Evolutionary conservation across 257 asterid species (phyloP).

Genomic region (Knoxia roxburghii): DNA sequence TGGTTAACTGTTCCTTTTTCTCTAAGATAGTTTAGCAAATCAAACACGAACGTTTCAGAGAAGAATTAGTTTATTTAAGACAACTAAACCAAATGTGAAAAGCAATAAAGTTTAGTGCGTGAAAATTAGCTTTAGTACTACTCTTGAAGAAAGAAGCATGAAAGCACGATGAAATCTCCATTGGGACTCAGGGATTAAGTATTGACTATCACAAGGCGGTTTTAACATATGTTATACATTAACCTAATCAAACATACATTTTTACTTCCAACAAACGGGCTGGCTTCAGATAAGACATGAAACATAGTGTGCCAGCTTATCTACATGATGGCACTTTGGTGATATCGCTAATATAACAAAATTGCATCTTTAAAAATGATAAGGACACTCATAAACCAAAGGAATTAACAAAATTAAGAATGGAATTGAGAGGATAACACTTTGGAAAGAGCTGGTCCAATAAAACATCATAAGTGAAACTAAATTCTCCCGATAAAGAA

Average conservation of each 20-base stretch:
- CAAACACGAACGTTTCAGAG: constrained; percentile 9
- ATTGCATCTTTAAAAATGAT: neutral
- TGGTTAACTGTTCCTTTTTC: constrained; percentile 50
- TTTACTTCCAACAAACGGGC: neutral
- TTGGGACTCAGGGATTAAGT: neutral
- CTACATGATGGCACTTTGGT: neutral
- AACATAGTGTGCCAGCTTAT: neutral
- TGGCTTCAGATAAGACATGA: neutral
- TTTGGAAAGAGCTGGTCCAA: too few species aligned
- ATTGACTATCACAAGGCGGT: neutral
- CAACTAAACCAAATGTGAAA: neutral
- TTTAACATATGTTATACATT: neutral
- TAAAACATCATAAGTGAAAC: constrained; percentile 4
- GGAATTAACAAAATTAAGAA: neutral
- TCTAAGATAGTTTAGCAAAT: constrained; percentile 36
- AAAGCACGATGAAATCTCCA: too few species aligned
- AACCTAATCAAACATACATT: neutral
- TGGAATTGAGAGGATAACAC: neutral
- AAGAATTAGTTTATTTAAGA: neutral
- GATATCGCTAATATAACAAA: neutral
- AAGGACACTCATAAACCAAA: neutral
- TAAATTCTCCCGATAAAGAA: neutral
- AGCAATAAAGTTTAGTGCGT: neutral
- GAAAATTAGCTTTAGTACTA: neutral
- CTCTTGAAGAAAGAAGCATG: too few species aligned